Percentiles rank a stretch among this genome's conserved stretches.
Conservation (phyloP, 2,329 filamentous ascomycete genomes). For the Didymella exigua region DNA sequence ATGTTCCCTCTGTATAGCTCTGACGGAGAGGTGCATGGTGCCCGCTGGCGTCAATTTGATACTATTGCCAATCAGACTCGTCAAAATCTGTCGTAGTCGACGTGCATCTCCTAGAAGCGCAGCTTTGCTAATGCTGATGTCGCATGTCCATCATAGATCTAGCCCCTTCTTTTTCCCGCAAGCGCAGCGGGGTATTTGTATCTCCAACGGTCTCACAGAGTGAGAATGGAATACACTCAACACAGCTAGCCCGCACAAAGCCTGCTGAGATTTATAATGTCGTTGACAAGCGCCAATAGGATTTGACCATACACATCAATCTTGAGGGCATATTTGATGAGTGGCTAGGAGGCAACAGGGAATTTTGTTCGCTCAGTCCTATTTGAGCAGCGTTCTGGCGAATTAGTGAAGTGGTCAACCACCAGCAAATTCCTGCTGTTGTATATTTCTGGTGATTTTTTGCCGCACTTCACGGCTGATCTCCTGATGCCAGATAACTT, state of each 20-base stretch:
- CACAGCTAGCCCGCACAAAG: slow-evolving; percentile 54
- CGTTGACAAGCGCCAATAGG: slow-evolving; percentile 57
- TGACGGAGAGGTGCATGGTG: neutral
- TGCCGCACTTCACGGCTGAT: no score
- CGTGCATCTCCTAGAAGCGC: slow-evolving; percentile 50
- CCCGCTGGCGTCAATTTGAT: slow-evolving; percentile 50
- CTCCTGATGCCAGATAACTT: no score
- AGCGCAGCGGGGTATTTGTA: slow-evolving; percentile 49
- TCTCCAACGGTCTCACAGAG: slow-evolving; percentile 60
- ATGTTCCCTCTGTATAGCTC: neutral
- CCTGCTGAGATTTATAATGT: slow-evolving; percentile 54
- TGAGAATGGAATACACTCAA: slow-evolving; percentile 59
- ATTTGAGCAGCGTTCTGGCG: no score
- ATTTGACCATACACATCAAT: no score
- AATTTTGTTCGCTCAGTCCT: neutral
- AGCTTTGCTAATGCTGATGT: slow-evolving; percentile 57
- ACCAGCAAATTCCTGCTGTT: neutral
- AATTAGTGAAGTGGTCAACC: neutral
- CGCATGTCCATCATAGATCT: slow-evolving; percentile 62
- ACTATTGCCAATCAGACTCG: slow-evolving; percentile 46
- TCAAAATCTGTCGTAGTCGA: slow-evolving; percentile 42
- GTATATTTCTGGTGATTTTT: neutral
- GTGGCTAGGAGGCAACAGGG: no score
- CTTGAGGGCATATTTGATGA: no score
- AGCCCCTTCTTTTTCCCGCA: slow-evolving; percentile 49